Percentiles rank a stretch among this genome's conserved stretches.
Evolutionary conservation across 208 protist genomes (phyloP).

Genomic region (Leptomonas seymouri): DNA sequence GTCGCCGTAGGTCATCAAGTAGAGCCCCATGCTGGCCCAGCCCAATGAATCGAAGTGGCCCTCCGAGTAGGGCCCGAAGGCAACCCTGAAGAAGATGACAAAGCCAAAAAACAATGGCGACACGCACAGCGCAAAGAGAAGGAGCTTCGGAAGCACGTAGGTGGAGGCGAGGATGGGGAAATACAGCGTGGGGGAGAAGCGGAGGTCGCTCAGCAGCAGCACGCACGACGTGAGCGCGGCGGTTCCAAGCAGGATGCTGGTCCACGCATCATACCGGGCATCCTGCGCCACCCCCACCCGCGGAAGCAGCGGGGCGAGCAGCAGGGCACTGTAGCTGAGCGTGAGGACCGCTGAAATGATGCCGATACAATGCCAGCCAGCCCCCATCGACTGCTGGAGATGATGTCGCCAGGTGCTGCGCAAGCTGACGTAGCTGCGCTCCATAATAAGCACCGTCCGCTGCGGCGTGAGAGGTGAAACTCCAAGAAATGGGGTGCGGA

Average conservation of each 20-base stretch:
- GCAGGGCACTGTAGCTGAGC: constrained; percentile 34
- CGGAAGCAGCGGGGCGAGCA: constrained; percentile 26
- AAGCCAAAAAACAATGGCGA: constrained; percentile 59
- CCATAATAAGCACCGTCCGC: constrained; percentile 32
- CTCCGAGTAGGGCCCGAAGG: constrained; percentile 52
- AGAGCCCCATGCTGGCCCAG: constrained; percentile 48
- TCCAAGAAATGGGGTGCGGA: neutral
- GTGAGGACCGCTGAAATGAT: constrained; percentile 31
- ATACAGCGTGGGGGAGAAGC: constrained; percentile 58
- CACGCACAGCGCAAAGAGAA: constrained; percentile 43
- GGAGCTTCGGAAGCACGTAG: constrained; percentile 44
- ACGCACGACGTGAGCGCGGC: constrained; percentile 41
- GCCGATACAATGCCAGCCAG: constrained; percentile 48
- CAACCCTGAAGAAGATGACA: constrained; percentile 50
- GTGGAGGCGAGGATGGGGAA: constrained; percentile 48
- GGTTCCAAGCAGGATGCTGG: constrained; percentile 42
- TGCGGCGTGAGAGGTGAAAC: constrained; percentile 17
- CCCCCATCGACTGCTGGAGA: constrained; percentile 43
- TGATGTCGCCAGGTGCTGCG: constrained; percentile 46
- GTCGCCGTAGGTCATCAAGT: constrained; percentile 67
- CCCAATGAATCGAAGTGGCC: constrained; percentile 43
- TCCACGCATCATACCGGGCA: constrained; percentile 26
- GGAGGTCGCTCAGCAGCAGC: constrained; percentile 51
- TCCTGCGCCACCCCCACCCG: constrained; percentile 19
- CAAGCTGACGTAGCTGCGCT: constrained; percentile 50